Evolutionary conservation across 2,329 filamentous ascomycete species (phyloP).

Genomic region (Mycosphaerella sp.): DNA sequence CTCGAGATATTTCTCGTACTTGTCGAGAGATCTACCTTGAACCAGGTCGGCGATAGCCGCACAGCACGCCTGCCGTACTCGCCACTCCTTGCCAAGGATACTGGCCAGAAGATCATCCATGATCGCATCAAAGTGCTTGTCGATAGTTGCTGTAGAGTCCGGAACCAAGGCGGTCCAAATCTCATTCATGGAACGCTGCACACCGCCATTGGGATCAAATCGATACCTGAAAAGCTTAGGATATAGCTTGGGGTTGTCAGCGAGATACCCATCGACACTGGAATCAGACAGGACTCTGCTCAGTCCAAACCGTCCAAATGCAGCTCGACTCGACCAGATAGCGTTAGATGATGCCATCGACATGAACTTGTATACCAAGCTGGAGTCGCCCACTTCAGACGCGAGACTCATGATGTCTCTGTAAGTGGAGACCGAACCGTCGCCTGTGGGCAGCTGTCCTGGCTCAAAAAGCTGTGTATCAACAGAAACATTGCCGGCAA

Average conservation of each 20-base stretch:
- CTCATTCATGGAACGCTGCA: constrained; percentile 91
- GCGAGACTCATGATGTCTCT: constrained; percentile 94
- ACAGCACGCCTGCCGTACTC: constrained; percentile 86
- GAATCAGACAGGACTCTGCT: constrained; percentile 89
- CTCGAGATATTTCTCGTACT: constrained; percentile 76
- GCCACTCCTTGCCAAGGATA: constrained; percentile 87
- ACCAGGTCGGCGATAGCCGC: constrained; percentile 82
- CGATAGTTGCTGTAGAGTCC: constrained; percentile 69
- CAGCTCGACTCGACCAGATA: constrained; percentile 94
- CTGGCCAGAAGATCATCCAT: constrained; percentile 80
- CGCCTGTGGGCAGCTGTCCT: constrained; percentile 81
- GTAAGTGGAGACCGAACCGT: constrained; percentile 89
- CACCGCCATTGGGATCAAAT: constrained; percentile 91
- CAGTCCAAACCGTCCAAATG: constrained; percentile 88
- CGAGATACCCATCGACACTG: constrained; percentile 57
- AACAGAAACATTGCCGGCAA: constrained; percentile 69
- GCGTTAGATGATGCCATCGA: constrained; percentile 91
- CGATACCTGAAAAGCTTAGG: constrained; percentile 91
- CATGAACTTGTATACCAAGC: constrained; percentile 98
- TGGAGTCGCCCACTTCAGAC: constrained; percentile 93
- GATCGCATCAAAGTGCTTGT: constrained; percentile 79
- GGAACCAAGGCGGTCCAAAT: constrained; percentile 98
- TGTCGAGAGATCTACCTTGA: constrained; percentile 61
- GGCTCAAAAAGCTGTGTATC: constrained; percentile 93
- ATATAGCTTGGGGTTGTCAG: constrained; percentile 86